These are phyloP conservation scores for Trametes coccinea DNA, from an alignment of 768 basidiomycete genomes.

Conservation along the genomic window DNA sequence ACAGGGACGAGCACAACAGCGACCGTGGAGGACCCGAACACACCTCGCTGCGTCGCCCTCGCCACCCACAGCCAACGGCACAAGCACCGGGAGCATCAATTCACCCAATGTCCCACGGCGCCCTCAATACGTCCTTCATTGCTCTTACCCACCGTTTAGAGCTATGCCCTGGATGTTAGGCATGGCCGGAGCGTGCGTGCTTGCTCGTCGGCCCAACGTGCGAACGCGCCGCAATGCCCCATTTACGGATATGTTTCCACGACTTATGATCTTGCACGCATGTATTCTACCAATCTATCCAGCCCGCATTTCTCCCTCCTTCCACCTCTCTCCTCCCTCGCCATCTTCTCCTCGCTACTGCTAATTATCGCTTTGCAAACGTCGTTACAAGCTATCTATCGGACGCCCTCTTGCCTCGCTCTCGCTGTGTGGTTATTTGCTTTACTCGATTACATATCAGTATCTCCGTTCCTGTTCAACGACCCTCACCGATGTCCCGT, in stretches of 20 bases:
- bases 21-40: neutral
- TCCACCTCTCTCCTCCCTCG: neutral
- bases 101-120: too few relatives aligned
- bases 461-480: neutral
- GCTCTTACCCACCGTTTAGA: too few relatives aligned
- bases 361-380: neutral
- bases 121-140: too few relatives aligned
- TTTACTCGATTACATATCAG: neutral
- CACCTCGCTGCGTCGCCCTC: too few relatives aligned
- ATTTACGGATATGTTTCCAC: neutral
- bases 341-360: neutral
- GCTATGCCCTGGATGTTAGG: too few relatives aligned
- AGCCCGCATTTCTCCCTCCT: neutral
- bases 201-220: too few relatives aligned
- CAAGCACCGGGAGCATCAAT: too few relatives aligned
- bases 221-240: too few relatives aligned
- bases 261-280: neutral
- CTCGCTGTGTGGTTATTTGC: neutral
- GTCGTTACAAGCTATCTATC: conserved; percentile 5
- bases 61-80: too few relatives aligned
- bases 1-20: neutral
- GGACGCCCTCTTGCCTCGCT: neutral
- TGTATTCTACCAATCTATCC: neutral
- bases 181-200: too few relatives aligned
- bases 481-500: neutral